phyloP scores from a whole-genome alignment of 768 basidiomycete species.

The Lactarius evosmus region DNA sequence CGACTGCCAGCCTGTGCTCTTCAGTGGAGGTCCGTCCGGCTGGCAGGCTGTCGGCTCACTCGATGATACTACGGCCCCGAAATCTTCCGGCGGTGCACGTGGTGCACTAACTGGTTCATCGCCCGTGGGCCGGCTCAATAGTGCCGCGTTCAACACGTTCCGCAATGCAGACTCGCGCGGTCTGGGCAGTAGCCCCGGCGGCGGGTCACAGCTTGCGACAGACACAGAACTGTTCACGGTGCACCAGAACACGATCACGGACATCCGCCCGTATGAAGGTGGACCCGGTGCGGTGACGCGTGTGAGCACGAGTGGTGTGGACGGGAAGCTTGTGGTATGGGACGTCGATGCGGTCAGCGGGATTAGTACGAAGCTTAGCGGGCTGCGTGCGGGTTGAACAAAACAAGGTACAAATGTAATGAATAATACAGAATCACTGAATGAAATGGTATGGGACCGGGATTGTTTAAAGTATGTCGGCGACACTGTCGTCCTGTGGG shows the following conservation, averaged over 20 bases:
- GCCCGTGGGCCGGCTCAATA: slow-evolving; percentile 67
- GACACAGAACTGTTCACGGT: slow-evolving; percentile 84
- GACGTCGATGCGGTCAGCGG: slow-evolving; percentile 57
- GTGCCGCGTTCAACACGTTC: slow-evolving; percentile 93
- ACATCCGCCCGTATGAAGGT: slow-evolving; percentile 70
- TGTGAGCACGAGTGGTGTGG: slow-evolving; percentile 91
- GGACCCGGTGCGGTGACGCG: slow-evolving; percentile 55
- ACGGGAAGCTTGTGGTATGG: slow-evolving; percentile 94
- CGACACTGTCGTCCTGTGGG: slow-evolving; percentile 12
- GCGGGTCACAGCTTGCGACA: slow-evolving; percentile 35
- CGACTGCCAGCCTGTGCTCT: slow-evolving; percentile 93
- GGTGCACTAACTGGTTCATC: slow-evolving; percentile 47
- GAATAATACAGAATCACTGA: slow-evolving; percentile 2
- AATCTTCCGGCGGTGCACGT: slow-evolving; percentile 44
- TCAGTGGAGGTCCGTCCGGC: slow-evolving; percentile 66
- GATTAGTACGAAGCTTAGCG: slow-evolving; percentile 49
- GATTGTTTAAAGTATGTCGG: slow-evolving; percentile 17
- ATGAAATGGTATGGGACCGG: background rate
- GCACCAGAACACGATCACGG: slow-evolving; percentile 99
- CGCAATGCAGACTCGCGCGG: slow-evolving; percentile 86
- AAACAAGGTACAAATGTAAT: slow-evolving; percentile 21
- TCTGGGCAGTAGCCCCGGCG: slow-evolving; percentile 35
- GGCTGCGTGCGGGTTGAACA: slow-evolving; percentile 32
- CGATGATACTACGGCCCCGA: slow-evolving; percentile 66
- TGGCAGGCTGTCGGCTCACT: slow-evolving; percentile 82